Evolutionary conservation across 768 basidiomycete species (phyloP), one percentile per base, ranked within the genome.

Genomic region (Podaxis mareebaensis): DNA sequence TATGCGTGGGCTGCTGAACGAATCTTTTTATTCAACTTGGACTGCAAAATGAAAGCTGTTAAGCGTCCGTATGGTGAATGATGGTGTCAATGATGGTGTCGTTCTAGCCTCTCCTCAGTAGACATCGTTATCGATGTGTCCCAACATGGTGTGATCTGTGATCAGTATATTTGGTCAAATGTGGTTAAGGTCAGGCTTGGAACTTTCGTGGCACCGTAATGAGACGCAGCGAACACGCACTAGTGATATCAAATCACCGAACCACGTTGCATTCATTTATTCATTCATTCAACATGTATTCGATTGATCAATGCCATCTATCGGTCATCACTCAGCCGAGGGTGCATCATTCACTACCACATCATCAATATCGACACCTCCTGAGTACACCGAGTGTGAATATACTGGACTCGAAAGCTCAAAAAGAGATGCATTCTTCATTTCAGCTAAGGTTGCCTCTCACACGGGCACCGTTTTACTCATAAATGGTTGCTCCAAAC

Each of bases 181-280:
- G 56, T 28, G 40, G 56, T 42, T 12, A 40, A 57, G 17, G 42
- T 26, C 39, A 40, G 56, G 24, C 56, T 22, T 39, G 13, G 17
- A 38, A n/a, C 46, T 49, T 33, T 33, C 3, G 8, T 33, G 10
- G 33, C 33, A 33, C 8, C 33, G 20, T 30, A 52, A 51, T 24
- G 33, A 52, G 22, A 52, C 59, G 17, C 59, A 60, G 59, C 59
- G 58, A 59, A 49, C 58, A 38, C 58, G 59, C 59, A 52, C 51
- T 5, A 60, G 59, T 52, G 48, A 60, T 40, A 60, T 28, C 59
- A 52, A 52, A 60, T 60, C 59, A 60, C 59, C 59, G 59, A 52
- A 60, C 49, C 59, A 60, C 59, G 59, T 60, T 60, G n/a, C 30
- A 12, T 38, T 60, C 59, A 60, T 60, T 52, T 39, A 51, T 52